Evolutionary conservation across 2,329 filamentous ascomycete species (phyloP).

Genomic region (Talaromyces sp.): DNA sequence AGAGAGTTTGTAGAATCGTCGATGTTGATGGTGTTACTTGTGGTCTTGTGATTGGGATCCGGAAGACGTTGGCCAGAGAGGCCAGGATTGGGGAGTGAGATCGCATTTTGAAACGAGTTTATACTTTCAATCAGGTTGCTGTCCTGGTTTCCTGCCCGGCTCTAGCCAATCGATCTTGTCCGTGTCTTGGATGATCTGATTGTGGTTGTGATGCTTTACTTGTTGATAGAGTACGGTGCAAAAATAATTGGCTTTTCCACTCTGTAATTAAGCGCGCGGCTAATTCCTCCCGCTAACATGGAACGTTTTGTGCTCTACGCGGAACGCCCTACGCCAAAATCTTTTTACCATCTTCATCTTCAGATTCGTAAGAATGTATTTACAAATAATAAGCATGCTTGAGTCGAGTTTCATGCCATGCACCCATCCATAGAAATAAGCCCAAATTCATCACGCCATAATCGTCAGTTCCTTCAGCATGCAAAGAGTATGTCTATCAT

Average conservation of each 20-base stretch:
- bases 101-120: conserved; percentile 4
- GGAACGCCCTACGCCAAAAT: neutral
- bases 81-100: conserved; percentile 41
- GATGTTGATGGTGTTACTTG: conserved; percentile 24
- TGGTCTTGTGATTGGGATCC: conserved; percentile 28
- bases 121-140: neutral
- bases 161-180: neutral
- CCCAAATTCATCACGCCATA: conserved; percentile 8
- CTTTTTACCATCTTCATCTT: neutral
- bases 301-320: neutral
- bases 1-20: neutral
- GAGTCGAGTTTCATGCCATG: conserved; percentile 1
- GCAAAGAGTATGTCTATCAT: conserved; percentile 9
- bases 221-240: neutral
- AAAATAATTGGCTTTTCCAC: conserved; percentile 9
- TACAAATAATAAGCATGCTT: conserved; percentile 1
- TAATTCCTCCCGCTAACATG: neutral
- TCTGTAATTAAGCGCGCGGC: conserved; percentile 10
- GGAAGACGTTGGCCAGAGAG: conserved; percentile 45
- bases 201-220: neutral
- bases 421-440: neutral
- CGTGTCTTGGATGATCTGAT: neutral
- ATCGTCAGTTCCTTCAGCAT: neutral
- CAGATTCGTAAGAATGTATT: conserved; percentile 6
- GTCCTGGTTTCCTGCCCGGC: no score